phyloP scores from a whole-genome alignment of 1,284 basidiomycete species.

The Leccinum solheimii region DNA sequence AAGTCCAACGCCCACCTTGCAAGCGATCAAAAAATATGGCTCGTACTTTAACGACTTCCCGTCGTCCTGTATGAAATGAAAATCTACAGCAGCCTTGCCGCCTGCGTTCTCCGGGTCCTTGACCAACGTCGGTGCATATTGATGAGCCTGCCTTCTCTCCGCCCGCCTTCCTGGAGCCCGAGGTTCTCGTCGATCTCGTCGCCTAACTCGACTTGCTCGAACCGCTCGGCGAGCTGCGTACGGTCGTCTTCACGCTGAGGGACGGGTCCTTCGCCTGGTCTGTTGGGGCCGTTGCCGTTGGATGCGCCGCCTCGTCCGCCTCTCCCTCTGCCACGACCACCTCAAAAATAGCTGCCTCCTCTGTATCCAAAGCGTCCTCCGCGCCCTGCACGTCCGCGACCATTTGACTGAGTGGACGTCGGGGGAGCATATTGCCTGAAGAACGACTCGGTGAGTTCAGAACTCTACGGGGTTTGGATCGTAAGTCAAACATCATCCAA shows the following conservation, averaged over 20 bases:
- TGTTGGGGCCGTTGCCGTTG: slow-evolving; percentile 34
- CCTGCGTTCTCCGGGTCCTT: slow-evolving; percentile 80
- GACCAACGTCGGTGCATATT: slow-evolving; percentile 97
- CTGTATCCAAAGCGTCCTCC: slow-evolving; percentile 51
- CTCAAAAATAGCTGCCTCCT: slow-evolving; percentile 41
- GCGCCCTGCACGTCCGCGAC: slow-evolving; percentile 45
- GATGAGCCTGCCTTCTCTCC: slow-evolving; percentile 89
- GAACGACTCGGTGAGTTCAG: neutral
- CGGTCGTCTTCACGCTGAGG: slow-evolving; percentile 84
- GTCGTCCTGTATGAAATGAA: slow-evolving; percentile 97
- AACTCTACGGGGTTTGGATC: slow-evolving; percentile 10
- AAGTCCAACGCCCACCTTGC: slow-evolving; percentile 60
- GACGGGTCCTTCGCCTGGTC: slow-evolving; percentile 46
- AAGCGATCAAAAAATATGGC: slow-evolving; percentile 93
- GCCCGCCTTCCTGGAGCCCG: slow-evolving; percentile 83
- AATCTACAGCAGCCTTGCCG: slow-evolving; percentile 91
- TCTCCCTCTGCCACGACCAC: slow-evolving; percentile 42
- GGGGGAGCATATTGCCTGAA: neutral
- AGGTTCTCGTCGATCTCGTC: slow-evolving; percentile 95
- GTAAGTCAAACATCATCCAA: slow-evolving; percentile 3
- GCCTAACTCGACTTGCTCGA: slow-evolving; percentile 71
- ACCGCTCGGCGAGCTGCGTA: slow-evolving; percentile 77
- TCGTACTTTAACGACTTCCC: slow-evolving; percentile 97
- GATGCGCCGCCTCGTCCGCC: slow-evolving; percentile 53
- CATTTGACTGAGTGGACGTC: slow-evolving; percentile 20